Conservation (phyloP, 306 rosid genomes). For the Coriaria nepalensis region DNA sequence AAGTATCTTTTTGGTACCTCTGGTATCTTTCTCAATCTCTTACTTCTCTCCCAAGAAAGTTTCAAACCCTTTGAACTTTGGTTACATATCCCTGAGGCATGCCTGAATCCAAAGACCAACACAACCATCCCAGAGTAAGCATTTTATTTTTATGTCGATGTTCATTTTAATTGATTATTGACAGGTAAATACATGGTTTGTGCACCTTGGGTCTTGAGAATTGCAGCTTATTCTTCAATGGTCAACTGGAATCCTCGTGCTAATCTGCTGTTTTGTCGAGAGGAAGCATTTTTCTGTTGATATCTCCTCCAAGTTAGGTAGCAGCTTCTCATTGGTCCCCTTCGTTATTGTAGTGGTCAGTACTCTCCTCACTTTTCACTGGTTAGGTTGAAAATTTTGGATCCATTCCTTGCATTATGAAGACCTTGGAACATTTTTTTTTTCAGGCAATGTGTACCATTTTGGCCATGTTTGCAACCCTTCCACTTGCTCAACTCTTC, state of each 20-base stretch:
- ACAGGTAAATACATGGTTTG: slow-evolving; percentile 81
- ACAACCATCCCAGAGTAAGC: slow-evolving; percentile 17
- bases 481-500: slow-evolving; percentile 91
- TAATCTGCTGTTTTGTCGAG: slow-evolving; percentile 76
- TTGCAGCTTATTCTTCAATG: slow-evolving; percentile 99
- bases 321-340: slow-evolving; percentile 89
- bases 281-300: slow-evolving; percentile 61
- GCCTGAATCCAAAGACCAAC: no score
- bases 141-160: slow-evolving; percentile 51
- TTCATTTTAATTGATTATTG: slow-evolving; percentile 67
- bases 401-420: neutral
- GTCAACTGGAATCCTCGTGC: slow-evolving; percentile 84
- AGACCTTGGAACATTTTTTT: neutral
- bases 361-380: slow-evolving; percentile 1
- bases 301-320: slow-evolving; percentile 65
- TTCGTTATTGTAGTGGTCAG: slow-evolving; percentile 83
- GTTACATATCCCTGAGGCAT: no score
- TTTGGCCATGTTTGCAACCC: slow-evolving; percentile 88
- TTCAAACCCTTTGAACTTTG: no score
- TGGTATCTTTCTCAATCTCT: no score
- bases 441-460: slow-evolving; percentile 65
- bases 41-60: no score
- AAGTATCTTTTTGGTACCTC: no score
- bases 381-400: no score
- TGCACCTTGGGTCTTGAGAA: slow-evolving; percentile 75